Evolutionary conservation across 805 yeast species (phyloP), one percentile per base, ranked within the genome.

Genomic region (Scheffersomyces spartinae): DNA sequence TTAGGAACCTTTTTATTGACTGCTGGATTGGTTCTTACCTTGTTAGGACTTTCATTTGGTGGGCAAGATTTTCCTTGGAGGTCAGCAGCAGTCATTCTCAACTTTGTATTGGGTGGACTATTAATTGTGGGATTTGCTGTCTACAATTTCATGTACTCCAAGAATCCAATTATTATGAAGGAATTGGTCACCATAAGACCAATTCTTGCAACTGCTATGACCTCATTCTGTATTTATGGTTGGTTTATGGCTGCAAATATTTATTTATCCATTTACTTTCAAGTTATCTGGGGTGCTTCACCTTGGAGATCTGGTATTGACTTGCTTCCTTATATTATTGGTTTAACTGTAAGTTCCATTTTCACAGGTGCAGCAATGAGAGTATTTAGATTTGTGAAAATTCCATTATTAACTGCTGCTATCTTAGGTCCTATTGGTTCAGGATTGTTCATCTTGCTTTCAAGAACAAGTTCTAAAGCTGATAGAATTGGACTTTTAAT

Each of bases 21-120:
- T 3, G 38, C 52, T 3, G 67, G 69, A 1, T 36, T 62, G 23
- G 66, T 70, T 4, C 39, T 72, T 22, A 30, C 68, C 1, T 45
- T 62, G 27, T 47, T 65, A 22, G 80, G 63, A 0, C 42, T 74
- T 18, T 61, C 75, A 0, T 64, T 72, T 36, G 80, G 79, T 11
- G 74, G 75, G 3, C 44, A 49, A 18, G 52, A 61, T 17, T 61
- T 46, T 36, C 47, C 68, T 2, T 75, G 82, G 82, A 40, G 48
- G 3, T 64, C 75, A 0, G 67, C 68, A n/a, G 60, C 68, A 4
- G 68, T 70, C 3, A 62, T 74, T 5, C 35, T 47, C 7, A 63
- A 64, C 26, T 59, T 74, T 26, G 45, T 66, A 6, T 20, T 72
- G 18, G 74, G 76, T 6, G 59, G 61, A 1, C 9, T 58, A 2